These are phyloP conservation scores for Xylariaceae sp. DNA, from an alignment of 2,329 filamentous ascomycete species.

Conservation along the genomic window DNA sequence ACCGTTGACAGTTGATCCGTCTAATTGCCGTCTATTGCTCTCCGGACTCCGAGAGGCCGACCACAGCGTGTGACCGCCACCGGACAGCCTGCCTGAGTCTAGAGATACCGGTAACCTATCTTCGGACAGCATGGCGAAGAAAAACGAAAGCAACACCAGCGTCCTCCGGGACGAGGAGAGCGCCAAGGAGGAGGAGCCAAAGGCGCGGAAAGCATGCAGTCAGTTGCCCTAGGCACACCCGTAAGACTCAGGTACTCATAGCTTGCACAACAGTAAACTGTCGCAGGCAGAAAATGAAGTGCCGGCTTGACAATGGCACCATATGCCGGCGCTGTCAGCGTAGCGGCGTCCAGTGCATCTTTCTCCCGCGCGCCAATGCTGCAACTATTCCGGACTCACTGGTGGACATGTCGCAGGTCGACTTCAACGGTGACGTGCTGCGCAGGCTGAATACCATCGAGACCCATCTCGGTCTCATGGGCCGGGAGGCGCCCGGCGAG, in stretches of 20 bases:
- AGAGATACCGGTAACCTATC: background rate
- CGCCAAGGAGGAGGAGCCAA: conserved; percentile 8
- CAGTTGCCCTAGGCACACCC: conserved; percentile 7
- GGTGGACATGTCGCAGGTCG: conserved; percentile 8
- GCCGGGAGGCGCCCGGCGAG: conserved; percentile 6
- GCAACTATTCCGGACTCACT: conserved; percentile 9
- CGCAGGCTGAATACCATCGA: conserved; percentile 19
- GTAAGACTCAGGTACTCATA: conserved; percentile 1
- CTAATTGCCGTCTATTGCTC: too few relatives aligned
- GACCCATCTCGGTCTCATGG: conserved; percentile 17
- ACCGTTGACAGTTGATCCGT: too few relatives aligned
- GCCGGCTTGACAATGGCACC: conserved; percentile 26
- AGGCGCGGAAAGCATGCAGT: conserved; percentile 25
- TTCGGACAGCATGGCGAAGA: background rate
- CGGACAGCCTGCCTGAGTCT: too few relatives aligned
- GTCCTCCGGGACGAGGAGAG: conserved; percentile 8
- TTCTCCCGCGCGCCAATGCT: conserved; percentile 33
- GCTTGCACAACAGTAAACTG: conserved; percentile 17
- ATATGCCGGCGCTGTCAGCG: conserved; percentile 27
- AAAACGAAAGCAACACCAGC: background rate
- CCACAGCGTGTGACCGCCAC: too few relatives aligned
- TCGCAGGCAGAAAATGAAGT: conserved; percentile 29
- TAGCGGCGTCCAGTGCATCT: conserved; percentile 30
- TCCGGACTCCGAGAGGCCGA: too few relatives aligned
- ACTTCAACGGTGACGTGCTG: conserved; percentile 12